A percentile compares a stretch with the other conserved stretches of the same genome.
Evolutionary conservation across 2,329 filamentous ascomycete species (phyloP).

Genomic region (Neobulgaria alba): DNA sequence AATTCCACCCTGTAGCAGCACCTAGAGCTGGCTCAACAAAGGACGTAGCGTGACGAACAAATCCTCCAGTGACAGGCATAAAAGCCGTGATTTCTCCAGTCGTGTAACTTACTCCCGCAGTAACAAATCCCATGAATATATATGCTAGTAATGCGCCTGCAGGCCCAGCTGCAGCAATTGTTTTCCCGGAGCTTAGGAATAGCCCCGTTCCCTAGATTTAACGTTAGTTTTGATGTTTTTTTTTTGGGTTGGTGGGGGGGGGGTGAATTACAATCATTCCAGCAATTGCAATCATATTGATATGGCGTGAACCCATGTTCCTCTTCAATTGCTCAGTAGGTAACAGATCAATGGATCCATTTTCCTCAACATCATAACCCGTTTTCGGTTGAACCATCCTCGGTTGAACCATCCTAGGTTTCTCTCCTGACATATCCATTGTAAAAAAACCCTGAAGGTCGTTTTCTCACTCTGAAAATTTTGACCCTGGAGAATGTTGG

Average conservation of each 20-base stretch:
- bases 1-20: conserved; percentile 29
- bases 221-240: too few species aligned
- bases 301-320: conserved; percentile 41
- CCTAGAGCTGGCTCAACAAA: conserved; percentile 32
- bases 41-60: conserved; percentile 30
- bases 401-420: too few species aligned
- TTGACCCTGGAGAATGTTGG: too few species aligned
- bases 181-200: conserved; percentile 35
- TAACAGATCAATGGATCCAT: too few species aligned
- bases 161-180: conserved; percentile 42
- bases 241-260: too few species aligned
- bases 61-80: conserved; percentile 37
- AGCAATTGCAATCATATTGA: conserved; percentile 60
- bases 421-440: too few species aligned
- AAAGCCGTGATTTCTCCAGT: conserved; percentile 26
- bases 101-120: conserved; percentile 39
- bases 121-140: conserved; percentile 41
- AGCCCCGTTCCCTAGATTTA: too few species aligned
- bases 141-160: conserved; percentile 43
- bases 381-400: too few species aligned
- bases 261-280: conserved; percentile 68
- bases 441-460: too few species aligned
- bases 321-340: conserved; percentile 35
- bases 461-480: too few species aligned
- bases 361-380: too few species aligned